Base-by-base conservation (phyloP, 768 basidiomycete species). In the Coprinellus micaceus region DNA sequence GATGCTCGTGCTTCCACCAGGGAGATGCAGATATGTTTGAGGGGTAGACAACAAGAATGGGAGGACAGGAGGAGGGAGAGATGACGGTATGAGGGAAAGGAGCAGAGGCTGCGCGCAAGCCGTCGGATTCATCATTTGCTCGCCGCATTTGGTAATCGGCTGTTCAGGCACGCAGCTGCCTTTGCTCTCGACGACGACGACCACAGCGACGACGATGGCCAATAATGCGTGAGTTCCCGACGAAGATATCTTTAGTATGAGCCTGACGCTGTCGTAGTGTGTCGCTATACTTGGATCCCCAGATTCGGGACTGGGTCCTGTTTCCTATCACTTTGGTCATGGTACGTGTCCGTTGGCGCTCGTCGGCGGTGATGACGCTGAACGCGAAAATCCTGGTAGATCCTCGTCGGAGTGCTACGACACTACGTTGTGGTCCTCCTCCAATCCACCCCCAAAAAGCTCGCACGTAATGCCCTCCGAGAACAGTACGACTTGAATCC, bases 301-400 rank as follows among this genome's bases (percentile, higher is more conserved):
- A 94, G 73, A 98, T 98, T 70, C 85, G 94, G 63, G 93, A 90
- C 67, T 91, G 88, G 89, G 86, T 98, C 43, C 74, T 98, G 57
- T 94, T 98, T 74, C 95, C 95, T 52, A 97, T 98, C 73, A 98
- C 94, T 51, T 77, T 97, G 59, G 94, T 98, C 68, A 97, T 97
- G 94, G 95, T 92, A 60, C 64, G 83, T 74, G 58, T 52, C 59
- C 53, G 28, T 36, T 49, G 41, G 33, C 33, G 33, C 30, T 7
- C 13, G 10, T 41, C 48, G 46, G 17, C 26, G 9, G 7, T 30
- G 9, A 28, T 7, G 28, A 2, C 26, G 52, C 13, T 43, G 53
- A 29, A 12, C 22, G 28, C 50, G 47, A n/a, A 40, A 36, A 25
- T 39, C 28, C 43, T 28, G 36, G 47, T 64, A 96, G 94, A 90